Evolutionary conservation across 352 stramenopile genomes (phyloP), one percentile per base, ranked within the genome.

Genomic region (Peronospora belbahrii): DNA sequence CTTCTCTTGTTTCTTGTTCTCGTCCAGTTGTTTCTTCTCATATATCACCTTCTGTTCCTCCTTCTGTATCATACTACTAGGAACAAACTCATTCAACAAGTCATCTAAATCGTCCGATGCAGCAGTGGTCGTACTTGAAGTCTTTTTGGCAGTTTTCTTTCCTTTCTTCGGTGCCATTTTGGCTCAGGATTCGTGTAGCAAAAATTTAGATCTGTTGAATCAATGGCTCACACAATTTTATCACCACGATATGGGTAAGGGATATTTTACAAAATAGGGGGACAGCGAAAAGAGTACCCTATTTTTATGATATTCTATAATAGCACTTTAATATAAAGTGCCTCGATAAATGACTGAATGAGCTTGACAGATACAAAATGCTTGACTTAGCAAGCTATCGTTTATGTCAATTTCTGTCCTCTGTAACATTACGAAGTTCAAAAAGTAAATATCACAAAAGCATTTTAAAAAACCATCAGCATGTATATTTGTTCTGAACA

Each of bases 101-200:
- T 88, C 76, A 32, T 88, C 79, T 48, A 68, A 72, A 35, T 92
- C 76, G 41, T 86, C 77, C 4, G 52, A 62, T 13, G 56, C 44
- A n/a, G 70, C 44, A 7, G 45, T 32, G 8, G 32, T 48, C 8
- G 52, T 32, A 30, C 44, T n/a, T n/a, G n/a, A n/a, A n/a, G 2
- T 42, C 59, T 84, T 83, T 62, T 86, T 88, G 52, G 60, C 61
- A 28, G 61, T 72, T 65, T 90, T 90, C 56, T 75, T 77, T 42
- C 70, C 74, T 50, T 88, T 92, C 61, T 90, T 90, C 41, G 81
- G 81, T 52, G 74, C 59, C 81, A 92, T 92, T 15, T 22, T 37
- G 41, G 7, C 38, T 39, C 34, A 47, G 41, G 53, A 39, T 48
- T 59, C 41, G 23, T 33, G 19, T n/a, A n/a, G n/a, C n/a, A n/a